These are phyloP conservation scores for Scutellaria galericulata DNA, from an alignment of 257 asterid genomes.

Conservation along the genomic window DNA sequence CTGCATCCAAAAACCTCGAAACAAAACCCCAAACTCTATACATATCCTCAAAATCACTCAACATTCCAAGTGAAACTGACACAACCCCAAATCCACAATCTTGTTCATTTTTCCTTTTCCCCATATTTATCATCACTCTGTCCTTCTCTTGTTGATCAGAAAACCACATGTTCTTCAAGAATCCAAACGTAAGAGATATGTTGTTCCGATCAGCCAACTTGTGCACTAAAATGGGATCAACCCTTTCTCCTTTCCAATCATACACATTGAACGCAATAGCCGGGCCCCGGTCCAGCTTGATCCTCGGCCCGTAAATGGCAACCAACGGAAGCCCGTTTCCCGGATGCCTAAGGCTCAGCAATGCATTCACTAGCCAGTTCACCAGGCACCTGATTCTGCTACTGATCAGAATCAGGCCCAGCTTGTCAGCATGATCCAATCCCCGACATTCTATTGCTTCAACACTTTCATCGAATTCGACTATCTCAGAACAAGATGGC, in stretches of 20 bases:
- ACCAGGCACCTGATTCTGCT: constrained; percentile 54
- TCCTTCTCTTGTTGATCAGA: constrained; percentile 49
- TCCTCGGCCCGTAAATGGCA: constrained; percentile 68
- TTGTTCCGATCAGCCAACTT: constrained; percentile 76
- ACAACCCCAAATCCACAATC: constrained; percentile 53
- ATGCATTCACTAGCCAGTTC: constrained; percentile 78
- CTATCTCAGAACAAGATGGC: not conserved
- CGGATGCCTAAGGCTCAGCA: constrained; percentile 65
- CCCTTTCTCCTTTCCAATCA: constrained; percentile 84
- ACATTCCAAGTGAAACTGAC: constrained; percentile 56
- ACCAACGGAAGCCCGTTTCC: constrained; percentile 54
- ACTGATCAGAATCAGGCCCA: constrained; percentile 70
- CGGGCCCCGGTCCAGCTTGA: constrained; percentile 64
- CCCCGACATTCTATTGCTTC: constrained; percentile 51
- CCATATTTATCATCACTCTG: constrained; percentile 31
- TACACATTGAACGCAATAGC: constrained; percentile 70
- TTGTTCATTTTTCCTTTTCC: constrained; percentile 29
- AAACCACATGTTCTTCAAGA: constrained; percentile 61
- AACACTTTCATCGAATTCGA: not conserved
- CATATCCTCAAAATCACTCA: constrained; percentile 73
- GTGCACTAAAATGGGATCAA: constrained; percentile 73
- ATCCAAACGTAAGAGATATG: constrained; percentile 59
- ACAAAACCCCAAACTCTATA: constrained; percentile 74
- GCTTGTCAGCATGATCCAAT: constrained; percentile 71
- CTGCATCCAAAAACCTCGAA: constrained; percentile 87